phyloP scores from a whole-genome alignment of 345 rosid species.

The Salix koriyanagi region DNA sequence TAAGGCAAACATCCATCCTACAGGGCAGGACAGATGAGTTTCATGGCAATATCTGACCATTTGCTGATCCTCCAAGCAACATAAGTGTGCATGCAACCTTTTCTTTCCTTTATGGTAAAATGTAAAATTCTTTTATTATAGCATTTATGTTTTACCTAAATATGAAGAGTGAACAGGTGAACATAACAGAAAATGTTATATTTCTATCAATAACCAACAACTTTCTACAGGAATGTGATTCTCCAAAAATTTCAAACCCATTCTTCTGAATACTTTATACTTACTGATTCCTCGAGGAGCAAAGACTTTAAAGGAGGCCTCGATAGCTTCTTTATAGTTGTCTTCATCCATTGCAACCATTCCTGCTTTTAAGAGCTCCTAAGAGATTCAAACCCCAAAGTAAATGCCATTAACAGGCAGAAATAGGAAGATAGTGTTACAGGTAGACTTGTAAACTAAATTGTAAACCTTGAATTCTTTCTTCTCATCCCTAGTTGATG shows the following conservation, averaged over 20 bases:
- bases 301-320: conserved; percentile 86
- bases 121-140: not conserved
- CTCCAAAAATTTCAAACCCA: conserved; percentile 3
- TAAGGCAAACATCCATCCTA: not conserved
- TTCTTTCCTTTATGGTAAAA: not conserved
- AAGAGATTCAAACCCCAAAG: conserved; percentile 22
- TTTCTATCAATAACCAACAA: not conserved
- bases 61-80: not conserved
- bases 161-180: not conserved
- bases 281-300: conserved; percentile 88
- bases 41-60: not conserved
- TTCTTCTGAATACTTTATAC: conserved; percentile 28
- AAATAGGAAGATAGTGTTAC: not conserved
- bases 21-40: not conserved
- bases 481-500: conserved; percentile 85
- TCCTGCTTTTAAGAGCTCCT: conserved; percentile 80
- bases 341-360: conserved; percentile 77
- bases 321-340: conserved; percentile 89
- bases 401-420: conserved; percentile 21
- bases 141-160: not conserved
- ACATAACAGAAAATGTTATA: not conserved
- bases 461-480: conserved; percentile 74
- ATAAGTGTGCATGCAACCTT: not conserved
- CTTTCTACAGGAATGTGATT: not conserved
- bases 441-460: not conserved